Conservation (phyloP, 2,329 filamentous ascomycete species). For the Berkeleyomyces rouxiae region DNA sequence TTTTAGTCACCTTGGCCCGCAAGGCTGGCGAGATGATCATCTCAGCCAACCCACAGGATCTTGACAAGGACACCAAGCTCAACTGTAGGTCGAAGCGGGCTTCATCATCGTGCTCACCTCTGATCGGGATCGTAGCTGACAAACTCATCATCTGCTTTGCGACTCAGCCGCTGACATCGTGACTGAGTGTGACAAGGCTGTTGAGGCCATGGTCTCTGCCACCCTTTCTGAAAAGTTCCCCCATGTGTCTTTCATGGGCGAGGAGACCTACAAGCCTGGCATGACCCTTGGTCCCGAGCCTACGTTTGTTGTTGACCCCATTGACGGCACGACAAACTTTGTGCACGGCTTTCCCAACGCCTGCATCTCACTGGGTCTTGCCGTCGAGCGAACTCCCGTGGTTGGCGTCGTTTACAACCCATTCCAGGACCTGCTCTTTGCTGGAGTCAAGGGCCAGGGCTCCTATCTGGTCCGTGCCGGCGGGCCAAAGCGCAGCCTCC, state of each 20-base stretch:
- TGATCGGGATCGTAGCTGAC: constrained; percentile 12
- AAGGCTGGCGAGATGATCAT: constrained; percentile 50
- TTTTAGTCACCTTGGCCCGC: constrained; percentile 40
- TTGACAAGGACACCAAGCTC: constrained; percentile 43
- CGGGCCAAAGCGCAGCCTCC: constrained; percentile 24
- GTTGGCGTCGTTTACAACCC: constrained; percentile 72
- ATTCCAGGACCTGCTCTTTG: constrained; percentile 52
- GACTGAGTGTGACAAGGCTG: constrained; percentile 49
- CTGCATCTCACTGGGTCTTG: constrained; percentile 60
- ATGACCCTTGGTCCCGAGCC: constrained; percentile 44
- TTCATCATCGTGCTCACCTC: background rate
- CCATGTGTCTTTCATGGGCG: constrained; percentile 48
- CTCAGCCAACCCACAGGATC: constrained; percentile 40
- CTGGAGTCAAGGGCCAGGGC: constrained; percentile 50
- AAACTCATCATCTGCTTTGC: constrained; percentile 1
- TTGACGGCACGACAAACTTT: constrained; percentile 72
- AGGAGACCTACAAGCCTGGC: constrained; percentile 60
- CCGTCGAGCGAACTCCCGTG: constrained; percentile 41
- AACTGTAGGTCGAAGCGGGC: constrained; percentile 33
- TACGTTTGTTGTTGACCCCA: constrained; percentile 69
- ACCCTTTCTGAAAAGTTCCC: constrained; percentile 38
- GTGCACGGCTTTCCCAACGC: constrained; percentile 60
- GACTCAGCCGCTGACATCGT: constrained; percentile 47
- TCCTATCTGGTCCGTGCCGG: constrained; percentile 37
- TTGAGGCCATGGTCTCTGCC: constrained; percentile 43